Evolutionary conservation across 345 rosid species (phyloP).

Genomic region (Pistacia atlantica): DNA sequence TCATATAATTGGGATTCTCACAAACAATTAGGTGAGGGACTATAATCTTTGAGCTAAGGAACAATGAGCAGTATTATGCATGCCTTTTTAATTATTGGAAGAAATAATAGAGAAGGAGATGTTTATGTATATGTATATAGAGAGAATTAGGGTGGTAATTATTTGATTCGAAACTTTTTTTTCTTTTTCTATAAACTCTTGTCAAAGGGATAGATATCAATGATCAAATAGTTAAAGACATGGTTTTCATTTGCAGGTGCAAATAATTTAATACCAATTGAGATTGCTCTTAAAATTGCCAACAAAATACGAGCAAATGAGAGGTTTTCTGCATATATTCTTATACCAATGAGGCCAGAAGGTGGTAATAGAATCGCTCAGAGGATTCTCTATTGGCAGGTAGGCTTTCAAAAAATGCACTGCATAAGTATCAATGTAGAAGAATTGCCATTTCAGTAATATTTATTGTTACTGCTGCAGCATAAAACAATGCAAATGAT

Average conservation of each 20-base stretch:
- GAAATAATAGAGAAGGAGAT: no score
- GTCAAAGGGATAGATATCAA: no score
- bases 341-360: slow-evolving; percentile 96
- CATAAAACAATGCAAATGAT: slow-evolving; percentile 91
- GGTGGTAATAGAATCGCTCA: slow-evolving; percentile 67
- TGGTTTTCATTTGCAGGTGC: slow-evolving; percentile 54
- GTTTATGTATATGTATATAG: no score
- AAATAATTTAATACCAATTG: slow-evolving; percentile 82
- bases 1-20: slow-evolving; percentile 82
- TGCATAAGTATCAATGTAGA: neutral
- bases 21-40: slow-evolving; percentile 54
- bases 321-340: slow-evolving; percentile 79
- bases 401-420: slow-evolving; percentile 19
- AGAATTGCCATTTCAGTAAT: neutral
- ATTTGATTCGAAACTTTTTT: no score
- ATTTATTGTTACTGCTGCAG: slow-evolving; percentile 35
- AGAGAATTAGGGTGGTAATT: no score
- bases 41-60: no score
- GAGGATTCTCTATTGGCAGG: slow-evolving; percentile 90
- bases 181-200: no score
- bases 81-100: neutral
- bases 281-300: slow-evolving; percentile 84
- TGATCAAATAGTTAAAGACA: no score
- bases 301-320: slow-evolving; percentile 72
- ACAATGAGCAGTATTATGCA: neutral